Percentiles rank a stretch among this genome's conserved stretches.
phyloP scores from a whole-genome alignment of 2,329 filamentous ascomycete genomes.

The Leptosphaerulina australis region DNA sequence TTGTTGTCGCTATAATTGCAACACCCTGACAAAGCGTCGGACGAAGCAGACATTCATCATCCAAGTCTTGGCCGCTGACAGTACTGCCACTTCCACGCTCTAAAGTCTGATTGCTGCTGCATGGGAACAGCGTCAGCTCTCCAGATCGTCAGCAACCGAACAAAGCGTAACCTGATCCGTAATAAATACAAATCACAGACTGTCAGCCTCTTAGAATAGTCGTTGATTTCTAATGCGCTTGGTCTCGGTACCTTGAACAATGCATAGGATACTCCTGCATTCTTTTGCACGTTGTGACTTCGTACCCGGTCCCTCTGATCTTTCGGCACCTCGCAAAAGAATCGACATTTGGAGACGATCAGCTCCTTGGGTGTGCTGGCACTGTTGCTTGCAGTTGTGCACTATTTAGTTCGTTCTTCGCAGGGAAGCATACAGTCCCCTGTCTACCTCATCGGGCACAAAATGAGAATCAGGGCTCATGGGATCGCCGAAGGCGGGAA shows the following conservation, averaged over 20 bases:
- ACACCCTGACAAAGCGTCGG: not conserved
- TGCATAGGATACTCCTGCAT: not conserved
- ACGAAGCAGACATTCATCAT: not conserved
- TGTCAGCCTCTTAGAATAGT: slow-evolving; percentile 9
- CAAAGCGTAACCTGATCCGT: too few relatives aligned
- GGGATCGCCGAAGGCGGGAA: slow-evolving; percentile 17
- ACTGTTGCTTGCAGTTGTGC: too few relatives aligned
- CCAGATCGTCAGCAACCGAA: slow-evolving; percentile 16
- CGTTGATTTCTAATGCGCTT: not conserved
- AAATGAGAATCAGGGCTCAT: slow-evolving; percentile 35
- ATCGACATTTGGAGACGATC: not conserved
- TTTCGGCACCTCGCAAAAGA: not conserved
- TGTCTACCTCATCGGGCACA: slow-evolving; percentile 34
- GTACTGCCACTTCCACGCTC: not conserved
- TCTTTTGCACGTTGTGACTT: too few relatives aligned
- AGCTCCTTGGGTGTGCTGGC: too few relatives aligned
- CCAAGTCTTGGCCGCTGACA: slow-evolving; percentile 9
- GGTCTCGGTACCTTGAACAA: not conserved
- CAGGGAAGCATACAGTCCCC: slow-evolving; percentile 28
- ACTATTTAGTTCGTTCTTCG: slow-evolving; percentile 19
- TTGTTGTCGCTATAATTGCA: not conserved
- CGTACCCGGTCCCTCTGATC: too few relatives aligned
- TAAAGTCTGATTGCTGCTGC: not conserved
- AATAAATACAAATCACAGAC: too few relatives aligned
- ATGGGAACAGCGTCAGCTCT: not conserved